Evolutionary conservation across 108 stramenopile genomes (phyloP), one percentile per base, ranked within the genome.

Genomic region (Fistulifera solaris): DNA sequence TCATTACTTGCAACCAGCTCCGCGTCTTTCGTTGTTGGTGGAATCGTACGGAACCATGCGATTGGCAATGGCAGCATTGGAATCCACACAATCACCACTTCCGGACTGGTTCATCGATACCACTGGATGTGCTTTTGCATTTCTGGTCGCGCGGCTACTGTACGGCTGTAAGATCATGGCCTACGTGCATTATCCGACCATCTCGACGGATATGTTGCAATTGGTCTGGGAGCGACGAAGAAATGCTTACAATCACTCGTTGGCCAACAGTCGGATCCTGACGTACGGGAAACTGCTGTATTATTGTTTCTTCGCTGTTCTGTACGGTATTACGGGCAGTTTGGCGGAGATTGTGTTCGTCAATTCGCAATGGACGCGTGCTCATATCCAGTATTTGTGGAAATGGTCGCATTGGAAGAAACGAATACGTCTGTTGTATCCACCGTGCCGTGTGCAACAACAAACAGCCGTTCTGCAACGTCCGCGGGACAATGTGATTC

Each of bases 141-240:
- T 77, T 68, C 59, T 85, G 1, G 76, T 96, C 21, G 93, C 93
- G 0, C 68, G 65, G 56, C 1, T 84, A 0, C 56, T 85, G 16
- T 53, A 54, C 16, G 71, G 76, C 10, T 79, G 78, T 38, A 62
- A 57, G 43, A 71, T 96, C 26, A 70, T 76, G 18, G 75, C 94
- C 17, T 99, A 99, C 74, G 93, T 94, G 11, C 98, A 99, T 68
- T 99, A 99, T 75, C 97, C 98, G 2, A 97, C 96, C 8, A 94
- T 98, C 45, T 85, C 83, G 46, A 85, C 85, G n/a, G 98, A 99
- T 56, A 99, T 99, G 98, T 72, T 97, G 48, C 59, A 58, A 13
- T 54, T 73, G 7, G 88, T 96, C n/a, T 89, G 78, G 58, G 87
- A 93, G 52, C 80, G 72, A 27, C 76, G 81, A 19, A 45, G 44